These are phyloP conservation scores for Ustilago bromivora DNA, from an alignment of 1,284 basidiomycete species.

Conservation along the genomic window DNA sequence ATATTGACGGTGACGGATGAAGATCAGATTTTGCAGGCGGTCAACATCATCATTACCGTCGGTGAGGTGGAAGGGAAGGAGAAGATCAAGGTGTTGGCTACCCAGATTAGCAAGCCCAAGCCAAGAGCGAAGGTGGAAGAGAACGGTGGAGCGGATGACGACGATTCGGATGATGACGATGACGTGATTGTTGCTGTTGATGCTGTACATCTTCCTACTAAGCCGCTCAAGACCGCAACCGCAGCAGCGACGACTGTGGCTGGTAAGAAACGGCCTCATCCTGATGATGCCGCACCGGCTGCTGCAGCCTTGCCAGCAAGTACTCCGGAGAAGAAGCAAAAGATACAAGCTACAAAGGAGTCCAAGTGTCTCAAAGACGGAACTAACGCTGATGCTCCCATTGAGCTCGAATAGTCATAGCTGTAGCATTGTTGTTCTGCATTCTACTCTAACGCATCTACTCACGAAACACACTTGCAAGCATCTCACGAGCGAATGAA, in stretches of 20 bases:
- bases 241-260: conserved; percentile 1
- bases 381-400: conserved; percentile 6
- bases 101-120: conserved; percentile 16
- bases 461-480: background rate
- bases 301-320: background rate
- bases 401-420: conserved; percentile 26
- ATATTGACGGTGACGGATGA: conserved; percentile 89
- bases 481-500: background rate
- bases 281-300: conserved; percentile 9
- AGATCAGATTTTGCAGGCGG: conserved; percentile 71
- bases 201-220: conserved; percentile 1
- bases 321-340: conserved; percentile 26
- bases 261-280: conserved; percentile 32
- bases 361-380: conserved; percentile 6
- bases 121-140: background rate
- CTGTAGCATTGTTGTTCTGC: background rate
- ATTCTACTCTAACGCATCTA: background rate
- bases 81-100: conserved; percentile 16
- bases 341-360: background rate
- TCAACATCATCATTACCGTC: conserved; percentile 56
- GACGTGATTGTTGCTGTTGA: background rate
- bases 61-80: background rate
- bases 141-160: background rate
- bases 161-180: conserved; percentile 16
- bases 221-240: background rate